Evolutionary conservation across 805 yeast genomes (phyloP).

Genomic region (Candida pseudofarinosa): DNA sequence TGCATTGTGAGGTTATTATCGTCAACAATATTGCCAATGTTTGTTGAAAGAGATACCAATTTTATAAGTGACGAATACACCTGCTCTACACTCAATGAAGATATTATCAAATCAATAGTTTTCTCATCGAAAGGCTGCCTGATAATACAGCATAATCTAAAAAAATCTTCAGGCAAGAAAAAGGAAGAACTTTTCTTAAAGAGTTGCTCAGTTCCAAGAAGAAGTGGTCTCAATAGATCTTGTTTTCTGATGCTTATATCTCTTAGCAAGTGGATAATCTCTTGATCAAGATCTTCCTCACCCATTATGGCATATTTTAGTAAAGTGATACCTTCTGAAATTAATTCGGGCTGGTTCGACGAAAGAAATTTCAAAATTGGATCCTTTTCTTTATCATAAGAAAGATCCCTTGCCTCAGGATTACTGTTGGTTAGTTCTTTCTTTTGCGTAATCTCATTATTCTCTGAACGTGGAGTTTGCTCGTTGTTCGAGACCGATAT

Average conservation of each 20-base stretch:
- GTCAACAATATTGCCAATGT: conserved; percentile 26
- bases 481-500: not conserved
- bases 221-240: conserved; percentile 26
- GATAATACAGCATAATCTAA: conserved; percentile 27
- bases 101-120: conserved; percentile 18
- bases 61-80: conserved; percentile 25
- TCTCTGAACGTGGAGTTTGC: not conserved
- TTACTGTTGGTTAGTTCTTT: conserved; percentile 1
- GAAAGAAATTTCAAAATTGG: conserved; percentile 34
- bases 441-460: not conserved
- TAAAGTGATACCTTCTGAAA: conserved; percentile 33
- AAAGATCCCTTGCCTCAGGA: not conserved
- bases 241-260: conserved; percentile 29
- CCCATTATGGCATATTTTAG: conserved; percentile 36
- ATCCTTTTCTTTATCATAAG: conserved; percentile 24
- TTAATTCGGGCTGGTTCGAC: conserved; percentile 25
- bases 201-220: conserved; percentile 20
- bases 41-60: conserved; percentile 27
- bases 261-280: conserved; percentile 18
- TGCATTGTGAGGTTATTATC: conserved; percentile 34
- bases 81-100: conserved; percentile 21
- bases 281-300: conserved; percentile 28
- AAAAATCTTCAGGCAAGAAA: conserved; percentile 31
- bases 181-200: conserved; percentile 21
- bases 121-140: conserved; percentile 17